phyloP scores from a whole-genome alignment of 2,329 filamentous ascomycete species.

The Grosmannia serpens region DNA sequence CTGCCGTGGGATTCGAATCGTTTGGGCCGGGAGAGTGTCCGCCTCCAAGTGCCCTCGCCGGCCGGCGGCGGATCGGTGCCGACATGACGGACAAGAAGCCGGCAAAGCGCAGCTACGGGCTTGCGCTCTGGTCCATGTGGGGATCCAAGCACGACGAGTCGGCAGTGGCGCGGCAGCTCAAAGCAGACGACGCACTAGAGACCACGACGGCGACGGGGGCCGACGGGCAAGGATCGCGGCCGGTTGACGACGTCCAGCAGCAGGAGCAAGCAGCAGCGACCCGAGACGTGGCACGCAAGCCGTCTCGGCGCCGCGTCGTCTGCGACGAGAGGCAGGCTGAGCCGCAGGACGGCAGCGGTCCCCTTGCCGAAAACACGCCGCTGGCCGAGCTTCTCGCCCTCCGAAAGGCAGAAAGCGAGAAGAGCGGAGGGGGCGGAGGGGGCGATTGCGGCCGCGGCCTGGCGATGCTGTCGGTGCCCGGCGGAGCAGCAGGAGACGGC shows the following conservation, averaged over 20 bases:
- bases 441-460: not conserved
- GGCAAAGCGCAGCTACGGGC: conserved; percentile 53
- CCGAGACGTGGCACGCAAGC: conserved; percentile 20
- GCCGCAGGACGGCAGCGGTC: conserved; percentile 3
- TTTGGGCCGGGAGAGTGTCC: conserved; percentile 64
- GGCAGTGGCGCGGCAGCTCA: conserved; percentile 50
- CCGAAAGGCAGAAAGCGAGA: conserved; percentile 2
- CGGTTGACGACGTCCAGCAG: conserved; percentile 27
- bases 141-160: conserved; percentile 79
- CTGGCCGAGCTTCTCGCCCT: conserved; percentile 31
- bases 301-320: conserved; percentile 5
- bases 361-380: conserved; percentile 27
- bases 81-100: conserved; percentile 36
- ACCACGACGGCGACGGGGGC: conserved; percentile 23
- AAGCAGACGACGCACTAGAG: conserved; percentile 26
- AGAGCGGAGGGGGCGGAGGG: not conserved
- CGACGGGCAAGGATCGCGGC: conserved; percentile 32
- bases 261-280: conserved; percentile 21
- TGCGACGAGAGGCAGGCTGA: conserved; percentile 3
- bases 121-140: conserved; percentile 79
- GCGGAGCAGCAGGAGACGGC: too few relatives aligned
- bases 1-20: conserved; percentile 57
- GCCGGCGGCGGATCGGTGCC: conserved; percentile 44
- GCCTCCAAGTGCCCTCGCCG: conserved; percentile 73
- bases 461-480: too few relatives aligned